Conservation (phyloP, 805 yeast genomes). For the Metschnikowia proteae region DNA sequence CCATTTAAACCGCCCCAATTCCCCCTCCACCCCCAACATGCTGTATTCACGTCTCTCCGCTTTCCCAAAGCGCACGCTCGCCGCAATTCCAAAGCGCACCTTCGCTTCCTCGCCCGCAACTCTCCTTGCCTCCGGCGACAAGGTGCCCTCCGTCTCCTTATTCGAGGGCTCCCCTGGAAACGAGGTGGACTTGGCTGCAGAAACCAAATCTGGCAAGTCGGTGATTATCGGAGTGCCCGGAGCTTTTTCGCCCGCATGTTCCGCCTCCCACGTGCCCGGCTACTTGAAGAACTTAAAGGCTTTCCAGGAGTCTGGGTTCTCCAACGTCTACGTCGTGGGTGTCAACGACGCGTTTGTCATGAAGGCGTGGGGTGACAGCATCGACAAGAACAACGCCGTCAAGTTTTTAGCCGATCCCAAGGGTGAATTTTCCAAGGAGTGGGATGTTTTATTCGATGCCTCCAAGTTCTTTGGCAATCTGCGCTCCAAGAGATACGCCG, state of each 20-base stretch:
- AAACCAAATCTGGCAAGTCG: constrained; percentile 44
- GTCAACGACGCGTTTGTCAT: constrained; percentile 88
- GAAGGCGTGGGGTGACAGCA: constrained; percentile 67
- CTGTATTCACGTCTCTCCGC: neutral
- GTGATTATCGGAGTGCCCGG: constrained; percentile 50
- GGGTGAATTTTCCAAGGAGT: constrained; percentile 63
- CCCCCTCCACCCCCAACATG: no score
- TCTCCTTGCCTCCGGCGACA: constrained; percentile 52
- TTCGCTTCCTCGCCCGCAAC: constrained; percentile 21
- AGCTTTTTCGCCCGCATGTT: constrained; percentile 79
- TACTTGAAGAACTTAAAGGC: constrained; percentile 49
- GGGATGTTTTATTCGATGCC: constrained; percentile 74
- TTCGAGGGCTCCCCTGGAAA: constrained; percentile 66
- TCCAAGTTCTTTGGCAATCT: constrained; percentile 68
- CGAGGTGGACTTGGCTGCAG: constrained; percentile 51
- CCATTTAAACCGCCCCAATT: neutral
- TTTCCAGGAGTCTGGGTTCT: constrained; percentile 64
- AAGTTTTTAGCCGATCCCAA: constrained; percentile 75
- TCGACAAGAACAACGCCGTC: constrained; percentile 28
- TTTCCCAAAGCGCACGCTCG: neutral
- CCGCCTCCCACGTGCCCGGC: constrained; percentile 72
- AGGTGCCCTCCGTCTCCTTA: constrained; percentile 54
- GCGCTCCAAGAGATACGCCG: constrained; percentile 73
- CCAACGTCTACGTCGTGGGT: constrained; percentile 60
- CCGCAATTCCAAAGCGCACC: neutral